Conservation (phyloP, 148 eudicot genomes). For the Rhododendron williamsianum region DNA sequence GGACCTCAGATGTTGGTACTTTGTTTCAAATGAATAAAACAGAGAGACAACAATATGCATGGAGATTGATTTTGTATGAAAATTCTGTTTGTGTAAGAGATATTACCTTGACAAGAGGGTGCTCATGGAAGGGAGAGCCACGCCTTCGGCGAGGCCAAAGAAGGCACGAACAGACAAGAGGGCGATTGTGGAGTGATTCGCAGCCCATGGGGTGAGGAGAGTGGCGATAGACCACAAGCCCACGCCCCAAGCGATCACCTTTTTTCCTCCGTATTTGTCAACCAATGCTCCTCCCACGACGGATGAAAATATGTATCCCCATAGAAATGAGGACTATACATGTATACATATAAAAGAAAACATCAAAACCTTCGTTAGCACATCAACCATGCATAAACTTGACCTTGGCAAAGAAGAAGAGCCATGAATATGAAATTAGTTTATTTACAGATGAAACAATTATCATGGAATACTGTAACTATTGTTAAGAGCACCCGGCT, state of each 20-base stretch:
- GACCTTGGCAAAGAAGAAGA: background rate
- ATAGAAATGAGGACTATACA: conserved; percentile 57
- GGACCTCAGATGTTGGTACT: no score
- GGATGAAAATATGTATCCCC: conserved; percentile 96
- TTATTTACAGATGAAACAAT: no score
- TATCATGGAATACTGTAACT: no score
- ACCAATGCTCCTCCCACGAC: conserved; percentile 89
- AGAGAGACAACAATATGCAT: no score
- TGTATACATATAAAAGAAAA: background rate
- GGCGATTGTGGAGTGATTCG: conserved; percentile 57
- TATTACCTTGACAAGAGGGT: conserved; percentile 73
- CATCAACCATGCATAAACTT: background rate
- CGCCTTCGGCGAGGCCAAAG: conserved; percentile 95
- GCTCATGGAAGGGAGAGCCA: conserved; percentile 95
- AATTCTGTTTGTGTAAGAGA: background rate
- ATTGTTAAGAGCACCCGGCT: background rate
- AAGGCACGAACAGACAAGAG: conserved; percentile 71
- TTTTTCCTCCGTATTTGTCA: conserved; percentile 82
- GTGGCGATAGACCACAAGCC: conserved; percentile 90
- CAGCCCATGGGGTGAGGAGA: conserved; percentile 91
- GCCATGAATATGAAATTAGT: background rate
- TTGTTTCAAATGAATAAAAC: no score
- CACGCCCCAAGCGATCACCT: conserved; percentile 88
- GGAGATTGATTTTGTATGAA: background rate
- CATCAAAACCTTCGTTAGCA: background rate